Evolutionary conservation across 495 filamentous ascomycete genomes (phyloP).

Genomic region (Sabuloglossum arenarium): DNA sequence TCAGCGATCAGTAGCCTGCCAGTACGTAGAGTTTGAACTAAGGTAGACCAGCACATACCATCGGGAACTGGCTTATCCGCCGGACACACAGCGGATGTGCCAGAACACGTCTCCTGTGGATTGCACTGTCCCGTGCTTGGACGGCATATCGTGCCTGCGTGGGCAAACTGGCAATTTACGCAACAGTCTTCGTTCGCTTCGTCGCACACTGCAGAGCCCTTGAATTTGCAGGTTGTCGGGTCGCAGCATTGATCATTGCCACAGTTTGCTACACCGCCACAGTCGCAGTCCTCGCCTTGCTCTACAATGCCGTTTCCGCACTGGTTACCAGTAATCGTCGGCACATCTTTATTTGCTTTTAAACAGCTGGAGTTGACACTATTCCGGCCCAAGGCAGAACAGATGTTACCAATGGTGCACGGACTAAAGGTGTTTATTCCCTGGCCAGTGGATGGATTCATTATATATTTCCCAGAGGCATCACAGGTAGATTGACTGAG

Average conservation of each 20-base stretch:
- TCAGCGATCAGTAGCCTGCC: conserved; percentile 10
- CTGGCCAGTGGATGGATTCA: conserved; percentile 73
- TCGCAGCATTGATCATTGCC: conserved; percentile 65
- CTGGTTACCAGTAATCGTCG: conserved; percentile 66
- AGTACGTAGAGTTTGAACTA: neutral
- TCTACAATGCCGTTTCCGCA: conserved; percentile 98
- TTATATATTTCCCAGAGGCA: conserved; percentile 62
- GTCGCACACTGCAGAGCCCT: conserved; percentile 55
- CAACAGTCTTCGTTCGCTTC: conserved; percentile 87
- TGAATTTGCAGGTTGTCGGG: conserved; percentile 75
- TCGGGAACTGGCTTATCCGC: conserved; percentile 44
- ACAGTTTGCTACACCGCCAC: conserved; percentile 57
- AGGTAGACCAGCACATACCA: conserved; percentile 24
- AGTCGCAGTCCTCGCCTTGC: conserved; percentile 85
- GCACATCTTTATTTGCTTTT: conserved; percentile 58
- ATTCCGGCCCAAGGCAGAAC: conserved; percentile 66
- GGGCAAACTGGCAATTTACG: conserved; percentile 47
- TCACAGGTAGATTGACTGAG: conserved; percentile 46
- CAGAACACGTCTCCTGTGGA: conserved; percentile 61
- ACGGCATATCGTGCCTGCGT: conserved; percentile 52
- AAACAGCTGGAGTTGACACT: conserved; percentile 60
- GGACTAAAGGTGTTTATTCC: conserved; percentile 62
- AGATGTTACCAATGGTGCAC: conserved; percentile 86
- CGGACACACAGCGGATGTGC: conserved; percentile 53
- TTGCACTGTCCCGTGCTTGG: conserved; percentile 62